Evolutionary conservation across 1,284 basidiomycete species (phyloP), one percentile per base, ranked within the genome.

Genomic region (Bondarzewia mesenterica): DNA sequence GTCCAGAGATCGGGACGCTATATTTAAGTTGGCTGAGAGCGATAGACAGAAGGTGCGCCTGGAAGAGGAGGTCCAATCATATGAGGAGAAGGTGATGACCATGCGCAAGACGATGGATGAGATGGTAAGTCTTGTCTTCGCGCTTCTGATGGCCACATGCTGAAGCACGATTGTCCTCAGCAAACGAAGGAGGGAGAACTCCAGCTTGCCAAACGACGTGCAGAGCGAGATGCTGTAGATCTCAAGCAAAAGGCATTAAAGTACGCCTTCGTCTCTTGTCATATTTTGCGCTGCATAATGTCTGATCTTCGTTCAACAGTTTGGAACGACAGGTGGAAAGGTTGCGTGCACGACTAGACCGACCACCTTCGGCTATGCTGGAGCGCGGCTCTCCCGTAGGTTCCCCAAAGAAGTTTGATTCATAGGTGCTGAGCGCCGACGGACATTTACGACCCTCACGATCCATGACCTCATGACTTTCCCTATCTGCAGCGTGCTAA

Each of bases 191-290:
- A 84, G 63, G 80, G 70, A 52, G 72, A 77, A 25, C 67, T 89
- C 3, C 79, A 84, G 54, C 72, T 84, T 14, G 78, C 75, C 18
- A 88, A 88, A 62, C 77, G 86, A 42, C 75, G 85, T 44, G 82
- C 83, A 37, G 86, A 89, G 58, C 74, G 85, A 22, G 85, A 89
- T 58, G 82, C 82, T 20, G 75, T 69, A 1, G 86, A 89, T 55
- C 77, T 77, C 56, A 85, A 80, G 63, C 83, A 86, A 64, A 78
- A 78, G 52, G 72, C 80, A 27, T 68, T 88, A 15, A 80, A 74
- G 85, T 88, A 57, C 44, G 80, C 63, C 32, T 26, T 47, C 15
- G 10, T 22, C 41, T 15, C 38, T 29, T 32, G 20, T 12, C 44
- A 23, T 32, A 29, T 10, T 48, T 23, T 16, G 42, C 52, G 48